Conservation (phyloP, 331 rosid species). For the Phaseolus coccineus region DNA sequence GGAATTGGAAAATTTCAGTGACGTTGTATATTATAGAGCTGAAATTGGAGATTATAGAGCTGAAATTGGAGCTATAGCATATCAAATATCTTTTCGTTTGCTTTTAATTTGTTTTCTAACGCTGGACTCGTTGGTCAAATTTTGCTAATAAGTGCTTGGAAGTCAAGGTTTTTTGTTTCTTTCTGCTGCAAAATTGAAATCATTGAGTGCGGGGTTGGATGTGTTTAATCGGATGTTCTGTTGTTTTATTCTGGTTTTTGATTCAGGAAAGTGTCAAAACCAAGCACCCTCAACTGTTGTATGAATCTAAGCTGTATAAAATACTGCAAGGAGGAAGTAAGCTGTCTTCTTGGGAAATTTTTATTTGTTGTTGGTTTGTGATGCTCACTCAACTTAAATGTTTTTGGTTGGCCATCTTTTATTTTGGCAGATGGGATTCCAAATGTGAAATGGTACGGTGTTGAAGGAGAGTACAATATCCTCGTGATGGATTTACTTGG, state of each 20-base stretch:
- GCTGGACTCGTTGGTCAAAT: constrained; percentile 1
- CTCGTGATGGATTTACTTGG: constrained; percentile 99
- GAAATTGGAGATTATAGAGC: constrained; percentile 11
- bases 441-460: constrained; percentile 91
- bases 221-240: constrained; percentile 10
- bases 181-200: constrained; percentile 20
- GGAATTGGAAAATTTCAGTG: constrained; percentile 30
- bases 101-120: constrained; percentile 11
- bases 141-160: not conserved
- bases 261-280: constrained; percentile 91
- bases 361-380: constrained; percentile 14
- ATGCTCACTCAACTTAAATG: constrained; percentile 17
- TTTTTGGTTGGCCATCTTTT: constrained; percentile 41
- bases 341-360: constrained; percentile 14
- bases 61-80: constrained; percentile 3
- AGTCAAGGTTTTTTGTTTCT: constrained; percentile 2
- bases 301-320: constrained; percentile 92
- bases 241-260: constrained; percentile 20
- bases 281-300: constrained; percentile 96
- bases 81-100: constrained; percentile 15
- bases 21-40: not conserved
- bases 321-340: constrained; percentile 99
- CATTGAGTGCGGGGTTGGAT: not conserved
- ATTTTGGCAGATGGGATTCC: constrained; percentile 84
- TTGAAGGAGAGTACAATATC: constrained; percentile 93